A percentile compares a stretch with the other conserved stretches of the same genome.
These are phyloP conservation scores for Daldinia sp. DNA, from an alignment of 2,329 filamentous ascomycete genomes.

Conservation along the genomic window DNA sequence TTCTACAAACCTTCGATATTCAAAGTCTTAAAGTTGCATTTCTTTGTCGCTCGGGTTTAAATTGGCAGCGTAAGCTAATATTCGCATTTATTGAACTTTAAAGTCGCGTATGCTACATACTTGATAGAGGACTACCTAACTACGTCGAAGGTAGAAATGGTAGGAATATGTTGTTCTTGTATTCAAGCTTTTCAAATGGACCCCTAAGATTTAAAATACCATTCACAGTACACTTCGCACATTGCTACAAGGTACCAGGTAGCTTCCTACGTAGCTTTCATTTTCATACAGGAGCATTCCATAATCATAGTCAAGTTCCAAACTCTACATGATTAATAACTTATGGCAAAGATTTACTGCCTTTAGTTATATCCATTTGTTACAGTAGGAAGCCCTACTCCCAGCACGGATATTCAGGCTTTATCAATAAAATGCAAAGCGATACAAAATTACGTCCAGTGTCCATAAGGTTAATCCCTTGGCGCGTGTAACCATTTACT, in stretches of 20 bases:
- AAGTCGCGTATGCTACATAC: neutral
- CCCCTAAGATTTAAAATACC: constrained; percentile 1
- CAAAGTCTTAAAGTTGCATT: neutral
- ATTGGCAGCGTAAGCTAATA: neutral
- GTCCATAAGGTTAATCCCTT: too few species aligned
- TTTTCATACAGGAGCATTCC: neutral
- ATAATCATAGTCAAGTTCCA: too few species aligned
- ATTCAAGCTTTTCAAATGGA: too few species aligned
- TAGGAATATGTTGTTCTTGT: too few species aligned
- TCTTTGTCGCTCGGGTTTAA: neutral
- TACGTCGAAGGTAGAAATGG: too few species aligned
- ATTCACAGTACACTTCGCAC: neutral
- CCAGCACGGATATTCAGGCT: too few species aligned
- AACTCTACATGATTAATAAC: neutral
- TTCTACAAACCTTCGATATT: neutral
- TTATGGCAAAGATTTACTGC: neutral
- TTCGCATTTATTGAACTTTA: neutral
- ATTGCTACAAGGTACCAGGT: neutral
- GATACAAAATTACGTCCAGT: too few species aligned
- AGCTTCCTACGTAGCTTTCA: neutral
- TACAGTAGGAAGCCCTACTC: neutral
- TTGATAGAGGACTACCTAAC: neutral
- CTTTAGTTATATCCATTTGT: neutral
- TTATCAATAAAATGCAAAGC: too few species aligned
- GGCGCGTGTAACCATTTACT: too few species aligned